phyloP scores from a whole-genome alignment of 805 yeast genomes.

The Cyberlindnera lachancei region DNA sequence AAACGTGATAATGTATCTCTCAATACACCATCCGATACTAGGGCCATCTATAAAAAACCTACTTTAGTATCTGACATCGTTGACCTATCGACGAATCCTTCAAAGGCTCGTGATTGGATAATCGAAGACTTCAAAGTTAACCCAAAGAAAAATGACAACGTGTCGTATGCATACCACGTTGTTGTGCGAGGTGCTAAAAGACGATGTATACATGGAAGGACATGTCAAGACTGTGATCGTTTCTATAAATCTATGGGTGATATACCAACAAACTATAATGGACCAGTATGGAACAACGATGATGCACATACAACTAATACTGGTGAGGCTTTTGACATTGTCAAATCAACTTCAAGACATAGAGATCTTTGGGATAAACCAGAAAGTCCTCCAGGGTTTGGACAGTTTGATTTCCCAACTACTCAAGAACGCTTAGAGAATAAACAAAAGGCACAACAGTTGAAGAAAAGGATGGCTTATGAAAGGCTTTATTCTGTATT shows the following conservation, averaged over 20 bases:
- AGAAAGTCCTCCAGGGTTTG: slow-evolving; percentile 52
- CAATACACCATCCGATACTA: too few relatives aligned
- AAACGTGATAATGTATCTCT: too few relatives aligned
- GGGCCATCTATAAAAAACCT: too few relatives aligned
- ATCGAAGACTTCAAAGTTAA: slow-evolving; percentile 32
- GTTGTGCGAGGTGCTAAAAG: slow-evolving; percentile 28
- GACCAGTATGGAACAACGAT: slow-evolving; percentile 23
- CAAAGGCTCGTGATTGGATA: slow-evolving; percentile 26
- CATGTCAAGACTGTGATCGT: slow-evolving; percentile 26
- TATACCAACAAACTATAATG: slow-evolving; percentile 12
- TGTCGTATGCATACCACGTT: slow-evolving; percentile 26
- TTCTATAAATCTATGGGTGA: slow-evolving; percentile 27
- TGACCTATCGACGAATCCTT: slow-evolving; percentile 15
- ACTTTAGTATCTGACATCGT: too few relatives aligned
- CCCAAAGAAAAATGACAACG: slow-evolving; percentile 23
- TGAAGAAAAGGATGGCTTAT: slow-evolving; percentile 33
- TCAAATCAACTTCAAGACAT: slow-evolving; percentile 20
- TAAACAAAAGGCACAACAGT: slow-evolving; percentile 25
- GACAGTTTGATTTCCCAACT: slow-evolving; percentile 49
- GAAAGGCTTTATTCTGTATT: slow-evolving; percentile 38
- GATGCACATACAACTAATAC: slow-evolving; percentile 1
- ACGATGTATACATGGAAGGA: slow-evolving; percentile 27
- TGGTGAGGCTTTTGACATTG: slow-evolving; percentile 10
- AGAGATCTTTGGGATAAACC: slow-evolving; percentile 26
- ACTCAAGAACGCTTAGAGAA: slow-evolving; percentile 43